phyloP scores from a whole-genome alignment of 169 alveolate genomes.

The Besnoitia besnoiti region DNA sequence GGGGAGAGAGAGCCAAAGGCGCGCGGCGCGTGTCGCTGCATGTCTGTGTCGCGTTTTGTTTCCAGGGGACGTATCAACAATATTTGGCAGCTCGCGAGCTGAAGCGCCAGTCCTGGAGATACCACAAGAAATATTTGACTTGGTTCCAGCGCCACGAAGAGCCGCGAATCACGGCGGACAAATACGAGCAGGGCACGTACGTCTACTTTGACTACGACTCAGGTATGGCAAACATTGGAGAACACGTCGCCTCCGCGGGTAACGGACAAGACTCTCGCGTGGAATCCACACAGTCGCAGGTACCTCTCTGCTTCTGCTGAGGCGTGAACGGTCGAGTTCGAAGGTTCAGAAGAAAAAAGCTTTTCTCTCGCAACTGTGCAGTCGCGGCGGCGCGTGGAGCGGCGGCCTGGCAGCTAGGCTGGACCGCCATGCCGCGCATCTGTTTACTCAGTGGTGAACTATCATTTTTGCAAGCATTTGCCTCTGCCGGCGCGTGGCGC shows the following conservation, averaged over 20 bases:
- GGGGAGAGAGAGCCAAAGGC: too few relatives aligned
- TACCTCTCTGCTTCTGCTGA: too few relatives aligned
- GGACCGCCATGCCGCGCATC: too few relatives aligned
- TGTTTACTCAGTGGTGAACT: too few relatives aligned
- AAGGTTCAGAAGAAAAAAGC: background rate
- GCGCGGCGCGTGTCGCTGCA: too few relatives aligned
- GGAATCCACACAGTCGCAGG: background rate
- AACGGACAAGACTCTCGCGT: too few relatives aligned
- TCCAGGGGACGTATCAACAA: constrained; percentile 76
- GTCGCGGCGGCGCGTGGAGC: too few relatives aligned
- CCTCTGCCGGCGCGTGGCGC: too few relatives aligned
- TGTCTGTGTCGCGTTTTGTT: background rate
- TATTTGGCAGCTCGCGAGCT: constrained; percentile 73
- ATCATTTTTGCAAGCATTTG: too few relatives aligned
- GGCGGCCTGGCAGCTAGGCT: too few relatives aligned
- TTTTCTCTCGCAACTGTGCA: too few relatives aligned
- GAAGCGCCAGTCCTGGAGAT: constrained; percentile 69
- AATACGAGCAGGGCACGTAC: constrained; percentile 70
- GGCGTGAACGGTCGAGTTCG: background rate
- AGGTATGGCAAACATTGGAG: constrained; percentile 1
- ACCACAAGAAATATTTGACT: constrained; percentile 68
- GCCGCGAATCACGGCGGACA: constrained; percentile 67
- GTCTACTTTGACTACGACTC: constrained; percentile 69
- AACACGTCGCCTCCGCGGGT: too few relatives aligned
- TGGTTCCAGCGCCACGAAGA: constrained; percentile 74